These are phyloP conservation scores for Mucor irregularis DNA, from an alignment of 371 early-diverging fungal genomes.

Conservation along the genomic window DNA sequence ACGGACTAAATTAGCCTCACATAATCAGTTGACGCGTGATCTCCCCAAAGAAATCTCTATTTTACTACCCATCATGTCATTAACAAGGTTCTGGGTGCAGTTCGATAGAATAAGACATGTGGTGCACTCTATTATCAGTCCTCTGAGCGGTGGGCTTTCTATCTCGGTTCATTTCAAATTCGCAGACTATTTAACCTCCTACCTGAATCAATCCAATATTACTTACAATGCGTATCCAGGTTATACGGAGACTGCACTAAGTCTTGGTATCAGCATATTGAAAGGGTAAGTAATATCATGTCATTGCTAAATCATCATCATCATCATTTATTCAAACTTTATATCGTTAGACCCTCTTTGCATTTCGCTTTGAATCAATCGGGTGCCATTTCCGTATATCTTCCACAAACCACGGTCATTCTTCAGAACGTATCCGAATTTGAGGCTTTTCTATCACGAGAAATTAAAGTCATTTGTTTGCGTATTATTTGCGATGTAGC, in stretches of 20 bases:
- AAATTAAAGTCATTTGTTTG: slow-evolving; percentile 48
- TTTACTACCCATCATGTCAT: slow-evolving; percentile 34
- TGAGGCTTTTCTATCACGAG: slow-evolving; percentile 42
- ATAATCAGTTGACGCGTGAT: not conserved
- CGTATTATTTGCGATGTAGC: slow-evolving; percentile 44
- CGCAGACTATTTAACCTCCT: not conserved
- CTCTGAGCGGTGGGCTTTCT: slow-evolving; percentile 34
- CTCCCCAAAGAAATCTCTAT: slow-evolving; percentile 33
- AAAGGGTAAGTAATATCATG: slow-evolving; percentile 35
- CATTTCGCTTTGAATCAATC: slow-evolving; percentile 36
- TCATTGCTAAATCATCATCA: slow-evolving; percentile 7
- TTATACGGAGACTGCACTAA: slow-evolving; percentile 29
- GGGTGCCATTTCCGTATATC: slow-evolving; percentile 36
- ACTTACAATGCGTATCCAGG: slow-evolving; percentile 34
- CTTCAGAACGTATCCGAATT: slow-evolving; percentile 46
- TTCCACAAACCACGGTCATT: slow-evolving; percentile 47
- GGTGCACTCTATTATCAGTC: slow-evolving; percentile 29
- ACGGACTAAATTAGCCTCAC: slow-evolving; percentile 1
- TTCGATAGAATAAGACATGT: slow-evolving; percentile 45
- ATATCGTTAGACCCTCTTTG: slow-evolving; percentile 27
- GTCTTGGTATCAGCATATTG: slow-evolving; percentile 32
- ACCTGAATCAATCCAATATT: not conserved
- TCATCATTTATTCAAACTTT: not conserved
- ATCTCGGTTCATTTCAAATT: slow-evolving; percentile 40
- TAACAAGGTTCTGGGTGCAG: slow-evolving; percentile 43